Base-by-base conservation (phyloP, 2,329 filamentous ascomycete species). In the Pyricularia pennisetigena region DNA sequence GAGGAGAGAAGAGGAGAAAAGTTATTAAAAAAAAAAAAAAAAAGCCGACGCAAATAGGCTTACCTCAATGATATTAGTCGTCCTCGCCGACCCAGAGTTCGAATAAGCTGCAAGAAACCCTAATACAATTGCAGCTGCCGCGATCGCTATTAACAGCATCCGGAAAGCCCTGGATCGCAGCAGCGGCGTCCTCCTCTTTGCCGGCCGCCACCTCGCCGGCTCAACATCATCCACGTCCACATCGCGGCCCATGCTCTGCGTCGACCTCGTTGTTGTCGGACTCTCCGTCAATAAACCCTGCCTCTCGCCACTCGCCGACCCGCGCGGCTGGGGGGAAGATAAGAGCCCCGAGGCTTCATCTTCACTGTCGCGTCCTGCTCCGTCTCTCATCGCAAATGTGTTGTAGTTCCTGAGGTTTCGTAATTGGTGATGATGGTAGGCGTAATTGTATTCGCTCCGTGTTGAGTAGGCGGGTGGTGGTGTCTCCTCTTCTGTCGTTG, bases 191-290 rank as follows among this genome's bases (percentile, higher is more conserved):
- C 73, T 71, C 61, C 73, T 75, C 69, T 72, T 74, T 57, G 74
- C 65, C 29, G 74, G 71, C 20, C 72, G 71, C 66, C 71, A 73
- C 76, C 75, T 75, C 0, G 63, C 65, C 0, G 71, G 70, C 10
- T 64, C 29, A 3, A 20, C 69, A 4, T 74, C 71, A 61, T 72
- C 77, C 29, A 72, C 49, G 63, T 72, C 71, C 5, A 73, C 73
- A 24, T 74, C 71, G 9, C 71, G 76, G 54, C 80, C 77, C 79
- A 84, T 83, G 69, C 81, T 84, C 78, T 85, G 77, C 7, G 81
- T 82, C 5, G 14, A n/a, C 41, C 41, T 76, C 76, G 23, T 14
- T 16, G 57, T 26, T 4, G 57, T 61, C 57, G 2, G 14, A 5
- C 5, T n/a, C 10, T 61, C 57, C 1, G 23, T 61, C 57, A 61